phyloP scores from a whole-genome alignment of 1,284 basidiomycete species.

The Cutaneotrichosporon cavernicola region DNA sequence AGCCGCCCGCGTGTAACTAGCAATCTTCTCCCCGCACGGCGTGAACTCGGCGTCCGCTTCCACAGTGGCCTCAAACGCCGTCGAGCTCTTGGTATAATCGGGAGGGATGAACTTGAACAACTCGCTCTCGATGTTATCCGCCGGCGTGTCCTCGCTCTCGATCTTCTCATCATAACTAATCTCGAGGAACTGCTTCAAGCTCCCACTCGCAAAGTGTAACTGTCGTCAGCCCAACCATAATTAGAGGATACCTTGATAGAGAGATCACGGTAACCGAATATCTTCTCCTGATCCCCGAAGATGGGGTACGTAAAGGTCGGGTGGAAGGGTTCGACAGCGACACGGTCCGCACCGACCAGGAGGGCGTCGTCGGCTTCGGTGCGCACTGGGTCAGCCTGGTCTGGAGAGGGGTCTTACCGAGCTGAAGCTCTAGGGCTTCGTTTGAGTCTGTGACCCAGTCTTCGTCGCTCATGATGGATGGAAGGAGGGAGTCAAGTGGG shows the following conservation, averaged over 20 bases:
- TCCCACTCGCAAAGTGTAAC: slow-evolving; percentile 85
- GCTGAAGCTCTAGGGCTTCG: slow-evolving; percentile 66
- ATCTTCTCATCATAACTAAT: slow-evolving; percentile 68
- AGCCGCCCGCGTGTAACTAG: slow-evolving; percentile 65
- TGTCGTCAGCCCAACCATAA: slow-evolving; percentile 36
- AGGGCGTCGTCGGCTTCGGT: slow-evolving; percentile 62
- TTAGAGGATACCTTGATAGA: slow-evolving; percentile 67
- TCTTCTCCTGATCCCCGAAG: slow-evolving; percentile 92
- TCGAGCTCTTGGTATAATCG: slow-evolving; percentile 68
- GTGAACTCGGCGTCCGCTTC: slow-evolving; percentile 74
- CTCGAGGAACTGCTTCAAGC: slow-evolving; percentile 72
- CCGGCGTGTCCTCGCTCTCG: slow-evolving; percentile 64
- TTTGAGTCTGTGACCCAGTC: slow-evolving; percentile 63
- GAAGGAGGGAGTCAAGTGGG: background rate
- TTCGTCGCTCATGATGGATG: slow-evolving; percentile 7
- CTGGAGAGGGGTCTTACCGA: slow-evolving; percentile 58
- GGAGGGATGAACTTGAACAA: slow-evolving; percentile 76
- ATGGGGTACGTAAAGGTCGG: slow-evolving; percentile 91
- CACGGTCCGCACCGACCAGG: slow-evolving; percentile 61
- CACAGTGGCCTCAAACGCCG: slow-evolving; percentile 65
- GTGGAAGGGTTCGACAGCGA: slow-evolving; percentile 64
- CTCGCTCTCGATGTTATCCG: slow-evolving; percentile 82
- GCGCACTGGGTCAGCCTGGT: slow-evolving; percentile 52
- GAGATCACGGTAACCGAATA: slow-evolving; percentile 88
- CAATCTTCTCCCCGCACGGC: slow-evolving; percentile 73